Evolutionary conservation across 2,329 filamentous ascomycete species (phyloP), one percentile per base, ranked within the genome.

Genomic region (Colletotrichum brevisporum): DNA sequence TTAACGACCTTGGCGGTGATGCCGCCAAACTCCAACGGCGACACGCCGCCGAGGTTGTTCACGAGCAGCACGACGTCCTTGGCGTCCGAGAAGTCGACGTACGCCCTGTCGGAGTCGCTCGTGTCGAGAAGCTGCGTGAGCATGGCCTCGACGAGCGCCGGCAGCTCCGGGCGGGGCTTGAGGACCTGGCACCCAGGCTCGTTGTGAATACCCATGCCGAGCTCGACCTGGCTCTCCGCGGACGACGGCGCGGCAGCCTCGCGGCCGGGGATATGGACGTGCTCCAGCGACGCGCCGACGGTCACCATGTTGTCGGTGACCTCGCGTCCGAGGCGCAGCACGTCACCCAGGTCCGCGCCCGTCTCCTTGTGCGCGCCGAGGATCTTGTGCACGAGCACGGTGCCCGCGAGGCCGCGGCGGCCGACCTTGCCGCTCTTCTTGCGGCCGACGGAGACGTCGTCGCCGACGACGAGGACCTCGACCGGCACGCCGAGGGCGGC

Each of bases 151-250:
- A 89, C 80, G 48, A 89, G 76, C 43, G 84, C 80, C 1, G 83
- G 79, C 10, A 89, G 77, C 15, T 81, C 78, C 41, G 65, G 65
- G 3, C 65, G 8, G n/a, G 83, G 81, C 70, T 83, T 83, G 21
- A 85, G 79, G 48, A 85, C 81, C 71, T 83, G 84, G 50, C 84
- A 88, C 43, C 87, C 87, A 21, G 87, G 83, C 74, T 90, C 88
- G 72, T 92, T 92, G 77, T 92, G 90, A 73, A 92, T 92, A 9
- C 91, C 91, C 91, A 93, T 93, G 2, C 91, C 91, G 71, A 92
- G 84, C 79, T 92, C 90, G 24, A 91, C 84, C 74, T 91, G 88
- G 21, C 85, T 85, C 16, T 85, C 74, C 0, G 83, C 24, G 79
- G 57, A 84, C 13, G 78, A 77, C 1, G 71, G 39, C 15, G 71